These are phyloP conservation scores for Protea cynaroides DNA, from an alignment of 164 flowering plant species.

Conservation along the genomic window DNA sequence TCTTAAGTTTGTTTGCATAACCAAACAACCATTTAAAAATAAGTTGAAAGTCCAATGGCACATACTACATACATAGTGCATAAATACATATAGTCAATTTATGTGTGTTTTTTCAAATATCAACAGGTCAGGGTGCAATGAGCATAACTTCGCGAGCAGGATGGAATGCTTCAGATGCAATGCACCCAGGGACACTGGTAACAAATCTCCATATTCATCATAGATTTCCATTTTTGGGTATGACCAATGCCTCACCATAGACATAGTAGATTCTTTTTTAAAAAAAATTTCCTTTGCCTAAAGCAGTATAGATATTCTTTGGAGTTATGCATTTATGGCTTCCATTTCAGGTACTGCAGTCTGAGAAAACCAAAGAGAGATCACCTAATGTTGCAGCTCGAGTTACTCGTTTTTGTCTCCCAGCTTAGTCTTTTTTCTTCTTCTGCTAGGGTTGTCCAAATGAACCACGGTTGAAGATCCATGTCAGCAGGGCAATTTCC, in stretches of 20 bases:
- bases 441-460: slow-evolving; percentile 12
- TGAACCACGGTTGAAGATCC: slow-evolving; percentile 22
- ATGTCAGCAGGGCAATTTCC: slow-evolving; percentile 19
- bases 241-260: background rate
- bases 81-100: background rate
- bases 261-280: too few relatives aligned
- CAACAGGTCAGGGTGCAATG: slow-evolving; percentile 85
- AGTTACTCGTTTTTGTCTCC: slow-evolving; percentile 12
- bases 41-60: too few relatives aligned
- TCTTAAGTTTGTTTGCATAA: background rate
- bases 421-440: slow-evolving; percentile 7
- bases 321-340: background rate
- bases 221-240: slow-evolving; percentile 28
- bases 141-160: slow-evolving; percentile 96
- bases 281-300: too few relatives aligned
- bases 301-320: too few relatives aligned
- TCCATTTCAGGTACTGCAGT: slow-evolving; percentile 29
- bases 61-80: too few relatives aligned
- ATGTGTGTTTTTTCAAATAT: background rate
- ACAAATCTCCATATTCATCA: slow-evolving; percentile 36
- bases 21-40: too few relatives aligned
- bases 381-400: slow-evolving; percentile 13
- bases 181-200: slow-evolving; percentile 70
- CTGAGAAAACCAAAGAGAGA: slow-evolving; percentile 23
- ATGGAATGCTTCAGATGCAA: slow-evolving; percentile 96